A percentile compares a stretch with the other conserved stretches of the same genome.
These are phyloP conservation scores for Tanacetum coccineum DNA, from an alignment of 129 eudicot species.

Conservation along the genomic window DNA sequence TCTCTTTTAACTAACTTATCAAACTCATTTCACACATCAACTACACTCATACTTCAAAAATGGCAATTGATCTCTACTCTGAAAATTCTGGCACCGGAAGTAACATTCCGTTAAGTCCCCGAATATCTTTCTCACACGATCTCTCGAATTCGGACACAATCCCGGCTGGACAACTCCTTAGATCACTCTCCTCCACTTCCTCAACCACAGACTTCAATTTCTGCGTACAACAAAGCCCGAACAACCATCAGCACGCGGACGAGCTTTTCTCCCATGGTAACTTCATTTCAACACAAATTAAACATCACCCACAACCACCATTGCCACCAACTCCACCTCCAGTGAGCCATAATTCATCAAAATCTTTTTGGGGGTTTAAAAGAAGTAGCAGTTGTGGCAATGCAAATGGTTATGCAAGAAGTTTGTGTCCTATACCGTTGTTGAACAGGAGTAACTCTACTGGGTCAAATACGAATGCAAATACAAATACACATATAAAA, in stretches of 20 bases:
- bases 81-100: constrained; percentile 43
- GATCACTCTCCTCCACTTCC: constrained; percentile 39
- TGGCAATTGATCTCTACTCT: constrained; percentile 63
- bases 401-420: constrained; percentile 60
- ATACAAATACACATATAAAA: constrained; percentile 28
- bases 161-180: constrained; percentile 60
- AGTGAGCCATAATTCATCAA: constrained; percentile 16
- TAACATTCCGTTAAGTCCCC: constrained; percentile 47
- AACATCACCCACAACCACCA: constrained; percentile 14
- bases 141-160: constrained; percentile 52
- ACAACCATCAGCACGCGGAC: constrained; percentile 28
- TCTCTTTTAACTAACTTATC: constrained; percentile 16
- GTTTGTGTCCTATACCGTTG: constrained; percentile 68
- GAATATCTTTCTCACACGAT: constrained; percentile 84
- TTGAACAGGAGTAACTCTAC: constrained; percentile 79
- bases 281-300: constrained; percentile 26
- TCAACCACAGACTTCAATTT: constrained; percentile 66
- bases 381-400: constrained; percentile 77
- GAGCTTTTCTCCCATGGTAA: constrained; percentile 34
- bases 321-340: constrained; percentile 21
- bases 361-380: constrained; percentile 76
- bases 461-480: constrained; percentile 49
- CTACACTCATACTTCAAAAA: constrained; percentile 14
- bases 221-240: constrained; percentile 38
- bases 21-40: constrained; percentile 1